Conservation (phyloP, 306 rosid genomes). For the Hippophae tibetana region DNA sequence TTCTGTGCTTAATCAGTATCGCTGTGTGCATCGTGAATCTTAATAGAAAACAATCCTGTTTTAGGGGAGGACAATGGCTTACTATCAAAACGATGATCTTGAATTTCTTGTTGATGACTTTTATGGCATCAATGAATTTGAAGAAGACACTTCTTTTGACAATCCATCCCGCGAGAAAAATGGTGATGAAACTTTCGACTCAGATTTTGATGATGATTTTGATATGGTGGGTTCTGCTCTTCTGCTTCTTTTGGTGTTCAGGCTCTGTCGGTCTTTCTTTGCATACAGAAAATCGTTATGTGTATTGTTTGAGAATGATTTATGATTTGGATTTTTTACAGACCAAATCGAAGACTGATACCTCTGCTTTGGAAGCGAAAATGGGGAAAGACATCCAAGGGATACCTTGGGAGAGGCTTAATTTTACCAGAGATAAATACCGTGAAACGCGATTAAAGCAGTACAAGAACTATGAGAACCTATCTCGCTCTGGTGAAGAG, state of each 20-base stretch:
- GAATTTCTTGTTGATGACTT: constrained; percentile 40
- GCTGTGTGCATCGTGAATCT: too few species aligned
- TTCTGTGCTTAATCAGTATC: too few species aligned
- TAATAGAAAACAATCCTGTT: too few species aligned
- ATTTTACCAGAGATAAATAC: constrained; percentile 54
- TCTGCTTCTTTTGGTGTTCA: not conserved
- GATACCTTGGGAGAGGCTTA: constrained; percentile 88
- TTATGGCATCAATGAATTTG: constrained; percentile 39
- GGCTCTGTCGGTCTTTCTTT: not conserved
- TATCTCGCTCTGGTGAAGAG: constrained; percentile 40
- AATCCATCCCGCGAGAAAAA: constrained; percentile 10
- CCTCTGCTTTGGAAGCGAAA: constrained; percentile 67
- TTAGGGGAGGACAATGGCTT: constrained; percentile 39
- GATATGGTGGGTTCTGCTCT: constrained; percentile 22
- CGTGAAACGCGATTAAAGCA: constrained; percentile 71
- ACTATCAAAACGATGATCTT: constrained; percentile 59
- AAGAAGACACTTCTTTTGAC: constrained; percentile 24
- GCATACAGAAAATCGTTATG: not conserved
- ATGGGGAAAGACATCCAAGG: constrained; percentile 92
- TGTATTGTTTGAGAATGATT: not conserved
- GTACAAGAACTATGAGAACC: constrained; percentile 69
- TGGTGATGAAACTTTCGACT: constrained; percentile 18
- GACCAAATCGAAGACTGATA: constrained; percentile 58
- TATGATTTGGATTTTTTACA: constrained; percentile 13
- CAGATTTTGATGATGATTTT: constrained; percentile 60